phyloP scores from a whole-genome alignment of 1,284 basidiomycete genomes.

The Cutaneotrichosporon mucoides region DNA sequence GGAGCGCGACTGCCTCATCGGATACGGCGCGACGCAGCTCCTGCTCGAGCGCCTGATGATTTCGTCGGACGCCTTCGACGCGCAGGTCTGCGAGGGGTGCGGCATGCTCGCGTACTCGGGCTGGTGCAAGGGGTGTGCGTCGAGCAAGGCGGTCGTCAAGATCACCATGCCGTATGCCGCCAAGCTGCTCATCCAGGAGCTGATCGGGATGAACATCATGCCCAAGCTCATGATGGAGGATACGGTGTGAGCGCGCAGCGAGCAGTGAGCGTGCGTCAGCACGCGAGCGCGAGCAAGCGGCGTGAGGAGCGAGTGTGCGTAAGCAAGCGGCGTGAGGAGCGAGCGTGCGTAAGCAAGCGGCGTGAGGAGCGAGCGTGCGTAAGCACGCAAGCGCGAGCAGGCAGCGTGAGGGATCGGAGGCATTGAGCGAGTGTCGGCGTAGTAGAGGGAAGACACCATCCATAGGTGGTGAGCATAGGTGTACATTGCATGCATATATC shows the following conservation, averaged over 20 bases:
- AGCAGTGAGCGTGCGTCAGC: too few species aligned
- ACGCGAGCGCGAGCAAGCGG: too few species aligned
- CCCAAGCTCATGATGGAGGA: slow-evolving; percentile 74
- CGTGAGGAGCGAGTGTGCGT: too few species aligned
- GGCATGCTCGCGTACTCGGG: slow-evolving; percentile 91
- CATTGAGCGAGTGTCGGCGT: too few species aligned
- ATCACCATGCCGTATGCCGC: slow-evolving; percentile 98
- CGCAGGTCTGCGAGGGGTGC: slow-evolving; percentile 91
- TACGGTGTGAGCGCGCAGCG: slow-evolving; percentile 26
- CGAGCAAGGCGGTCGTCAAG: slow-evolving; percentile 90
- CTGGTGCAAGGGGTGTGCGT: slow-evolving; percentile 95
- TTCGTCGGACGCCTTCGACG: slow-evolving; percentile 94
- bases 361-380: too few species aligned
- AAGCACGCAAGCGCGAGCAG: too few species aligned
- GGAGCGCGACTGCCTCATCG: slow-evolving; percentile 94
- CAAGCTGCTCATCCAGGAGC: slow-evolving; percentile 94
- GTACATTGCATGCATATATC: background rate
- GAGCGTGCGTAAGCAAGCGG: too few species aligned
- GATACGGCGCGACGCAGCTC: slow-evolving; percentile 93
- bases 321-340: too few species aligned
- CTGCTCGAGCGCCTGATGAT: slow-evolving; percentile 97
- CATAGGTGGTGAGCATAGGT: background rate
- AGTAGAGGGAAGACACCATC: background rate
- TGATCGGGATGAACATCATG: slow-evolving; percentile 93
- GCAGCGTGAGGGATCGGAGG: too few species aligned